A percentile compares a stretch with the other conserved stretches of the same genome.
These are phyloP conservation scores for Pseudopyricularia cyperi DNA, from an alignment of 2,329 filamentous ascomycete species.

Conservation along the genomic window DNA sequence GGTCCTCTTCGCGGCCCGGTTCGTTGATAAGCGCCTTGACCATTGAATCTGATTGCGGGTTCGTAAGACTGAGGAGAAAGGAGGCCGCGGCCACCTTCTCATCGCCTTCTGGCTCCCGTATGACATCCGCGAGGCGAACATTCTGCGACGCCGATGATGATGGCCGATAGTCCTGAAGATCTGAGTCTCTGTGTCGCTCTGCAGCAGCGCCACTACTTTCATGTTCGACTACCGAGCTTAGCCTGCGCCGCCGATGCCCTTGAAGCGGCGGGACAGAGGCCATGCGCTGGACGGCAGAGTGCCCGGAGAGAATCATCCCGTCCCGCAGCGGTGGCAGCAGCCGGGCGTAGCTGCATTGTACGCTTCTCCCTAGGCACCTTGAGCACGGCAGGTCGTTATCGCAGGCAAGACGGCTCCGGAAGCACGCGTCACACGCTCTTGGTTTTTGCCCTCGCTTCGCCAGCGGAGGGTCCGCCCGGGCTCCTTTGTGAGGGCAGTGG, in stretches of 20 bases:
- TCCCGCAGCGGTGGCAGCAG: neutral
- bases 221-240: neutral
- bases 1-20: neutral
- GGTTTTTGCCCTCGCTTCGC: constrained; percentile 15
- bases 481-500: constrained; percentile 9
- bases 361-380: constrained; percentile 10
- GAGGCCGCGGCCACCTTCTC: constrained; percentile 11
- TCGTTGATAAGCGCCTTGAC: constrained; percentile 8
- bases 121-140: neutral
- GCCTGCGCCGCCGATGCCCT: neutral
- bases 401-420: constrained; percentile 15
- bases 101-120: constrained; percentile 4
- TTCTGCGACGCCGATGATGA: no score
- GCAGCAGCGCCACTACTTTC: neutral
- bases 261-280: neutral
- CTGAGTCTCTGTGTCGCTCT: neutral
- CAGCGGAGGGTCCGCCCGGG: constrained; percentile 6
- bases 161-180: no score
- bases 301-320: neutral
- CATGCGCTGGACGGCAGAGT: neutral
- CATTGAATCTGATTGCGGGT: constrained; percentile 13
- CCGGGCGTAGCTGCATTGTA: constrained; percentile 10
- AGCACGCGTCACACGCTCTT: constrained; percentile 15
- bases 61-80: constrained; percentile 13
- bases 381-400: constrained; percentile 12